Percentiles rank a stretch among this genome's conserved stretches.
These are phyloP conservation scores for Penicillium sp. DNA, from an alignment of 2,329 filamentous ascomycete species.

Conservation along the genomic window DNA sequence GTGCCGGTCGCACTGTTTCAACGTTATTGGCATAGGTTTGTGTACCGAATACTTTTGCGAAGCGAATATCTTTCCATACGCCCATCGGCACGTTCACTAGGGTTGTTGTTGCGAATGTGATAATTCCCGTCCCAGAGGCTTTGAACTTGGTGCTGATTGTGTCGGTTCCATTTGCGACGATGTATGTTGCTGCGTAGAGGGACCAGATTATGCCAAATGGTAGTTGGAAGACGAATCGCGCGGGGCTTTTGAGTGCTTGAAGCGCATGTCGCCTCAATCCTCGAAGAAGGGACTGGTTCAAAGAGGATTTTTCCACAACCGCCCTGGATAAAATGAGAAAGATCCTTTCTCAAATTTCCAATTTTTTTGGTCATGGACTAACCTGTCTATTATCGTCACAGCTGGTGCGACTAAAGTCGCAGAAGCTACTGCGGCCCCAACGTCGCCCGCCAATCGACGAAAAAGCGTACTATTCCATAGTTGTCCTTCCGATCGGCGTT, in stretches of 20 bases:
- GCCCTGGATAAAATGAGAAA: slow-evolving; percentile 10
- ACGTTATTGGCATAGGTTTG: slow-evolving; percentile 49
- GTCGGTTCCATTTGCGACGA: slow-evolving; percentile 80
- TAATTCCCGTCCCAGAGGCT: slow-evolving; percentile 51
- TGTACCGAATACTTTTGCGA: slow-evolving; percentile 71
- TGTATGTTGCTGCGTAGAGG: slow-evolving; percentile 80
- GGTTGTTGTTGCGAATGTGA: slow-evolving; percentile 63
- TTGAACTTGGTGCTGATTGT: slow-evolving; percentile 63
- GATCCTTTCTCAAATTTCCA: not conserved
- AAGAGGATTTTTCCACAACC: slow-evolving; percentile 27
- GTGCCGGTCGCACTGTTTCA: slow-evolving; percentile 56
- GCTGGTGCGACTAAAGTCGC: slow-evolving; percentile 27
- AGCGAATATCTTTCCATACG: slow-evolving; percentile 33
- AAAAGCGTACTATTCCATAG: slow-evolving; percentile 10
- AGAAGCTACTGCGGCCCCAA: slow-evolving; percentile 25
- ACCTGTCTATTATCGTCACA: slow-evolving; percentile 32
- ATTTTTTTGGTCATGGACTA: not conserved
- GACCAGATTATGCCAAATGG: slow-evolving; percentile 42
- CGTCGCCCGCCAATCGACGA: slow-evolving; percentile 23
- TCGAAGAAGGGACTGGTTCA: slow-evolving; percentile 21
- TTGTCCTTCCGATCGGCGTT: slow-evolving; percentile 1
- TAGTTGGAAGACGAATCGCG: slow-evolving; percentile 34
- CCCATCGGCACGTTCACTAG: slow-evolving; percentile 32
- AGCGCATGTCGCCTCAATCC: slow-evolving; percentile 22
- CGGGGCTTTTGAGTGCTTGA: slow-evolving; percentile 21